Conservation (phyloP, 192 early-diverging fungal species). For the Podila epigama region DNA sequence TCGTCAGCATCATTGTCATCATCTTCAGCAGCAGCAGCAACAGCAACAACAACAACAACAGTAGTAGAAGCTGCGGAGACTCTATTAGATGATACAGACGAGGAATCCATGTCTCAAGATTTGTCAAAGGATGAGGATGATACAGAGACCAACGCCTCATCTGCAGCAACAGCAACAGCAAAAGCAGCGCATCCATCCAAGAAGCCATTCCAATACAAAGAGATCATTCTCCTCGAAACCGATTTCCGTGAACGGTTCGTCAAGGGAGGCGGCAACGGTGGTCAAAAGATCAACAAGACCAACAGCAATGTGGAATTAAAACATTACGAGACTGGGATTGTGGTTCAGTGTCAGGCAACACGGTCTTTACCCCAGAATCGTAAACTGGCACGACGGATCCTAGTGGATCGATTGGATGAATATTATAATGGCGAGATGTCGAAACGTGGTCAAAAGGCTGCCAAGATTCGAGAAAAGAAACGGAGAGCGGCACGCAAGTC, state of each 20-base stretch:
- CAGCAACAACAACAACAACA: neutral
- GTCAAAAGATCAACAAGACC: slow-evolving; percentile 84
- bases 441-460: slow-evolving; percentile 66
- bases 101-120: neutral
- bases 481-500: slow-evolving; percentile 37
- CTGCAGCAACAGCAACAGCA: neutral
- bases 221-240: slow-evolving; percentile 65
- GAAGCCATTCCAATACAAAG: slow-evolving; percentile 32
- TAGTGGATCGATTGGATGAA: slow-evolving; percentile 73
- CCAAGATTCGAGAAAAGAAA: slow-evolving; percentile 62
- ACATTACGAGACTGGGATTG: slow-evolving; percentile 75
- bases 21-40: neutral
- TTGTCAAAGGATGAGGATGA: neutral
- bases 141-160: neutral
- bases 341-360: slow-evolving; percentile 77
- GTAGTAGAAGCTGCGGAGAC: too few species aligned
- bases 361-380: slow-evolving; percentile 77
- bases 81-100: too few species aligned
- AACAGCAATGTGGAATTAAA: slow-evolving; percentile 75
- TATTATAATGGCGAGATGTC: slow-evolving; percentile 67
- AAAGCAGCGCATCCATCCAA: neutral
- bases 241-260: slow-evolving; percentile 81
- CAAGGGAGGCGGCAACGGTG: slow-evolving; percentile 80
- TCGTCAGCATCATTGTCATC: too few species aligned
- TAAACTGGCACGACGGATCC: slow-evolving; percentile 69